Evolutionary conservation across 306 rosid species (phyloP), one percentile per base, ranked within the genome.

Genomic region (Ziziphus jujuba): DNA sequence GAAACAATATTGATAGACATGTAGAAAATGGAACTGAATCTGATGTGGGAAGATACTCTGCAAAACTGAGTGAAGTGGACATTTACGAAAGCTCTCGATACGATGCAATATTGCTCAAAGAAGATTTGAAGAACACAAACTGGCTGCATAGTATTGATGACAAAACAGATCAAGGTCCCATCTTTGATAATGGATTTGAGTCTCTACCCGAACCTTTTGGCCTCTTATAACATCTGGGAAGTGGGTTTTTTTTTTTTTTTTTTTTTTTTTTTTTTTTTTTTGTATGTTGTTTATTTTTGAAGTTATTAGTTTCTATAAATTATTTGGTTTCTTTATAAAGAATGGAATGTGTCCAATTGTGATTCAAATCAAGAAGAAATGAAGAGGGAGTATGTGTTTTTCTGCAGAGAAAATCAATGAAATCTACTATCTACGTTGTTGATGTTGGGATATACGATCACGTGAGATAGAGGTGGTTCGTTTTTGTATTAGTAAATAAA

Each of bases 121-220:
- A 93, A 78, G 99, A 93, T 76, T 79, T 87, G 83, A 93, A 82
- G 81, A 90, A 79, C 56, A 93, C 97, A 57, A 80, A 80, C 65
- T 93, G 99, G 99, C 84, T 93, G 71, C 99, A 71, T 63, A 79
- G 95, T 73, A 78, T 64, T 58, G 98, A 93, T 72, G 95, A 87
- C 65, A 83, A 79, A 82, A 77, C 79, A 36, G 99, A 90, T 71
- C 75, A 77, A 66, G 87, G 83, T n/a, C 76, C 95, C 14, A 64
- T 93, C 72, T 93, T 93, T 74, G 99, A 90, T 71, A 79, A 79
- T 21, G 95, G 99, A 73, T 90, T 90, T 74, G 99, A 88, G 81
- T 60, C 83, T 72, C 83, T 93, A 66, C 97, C 99, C 9, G 99
- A 93, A 70, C 99, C 99, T 35, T 93, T 88, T 72, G 92, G 91